Evolutionary conservation across 176 grass and related monocot species (phyloP), one percentile per base, ranked within the genome.

Genomic region (Triticum turgidum): DNA sequence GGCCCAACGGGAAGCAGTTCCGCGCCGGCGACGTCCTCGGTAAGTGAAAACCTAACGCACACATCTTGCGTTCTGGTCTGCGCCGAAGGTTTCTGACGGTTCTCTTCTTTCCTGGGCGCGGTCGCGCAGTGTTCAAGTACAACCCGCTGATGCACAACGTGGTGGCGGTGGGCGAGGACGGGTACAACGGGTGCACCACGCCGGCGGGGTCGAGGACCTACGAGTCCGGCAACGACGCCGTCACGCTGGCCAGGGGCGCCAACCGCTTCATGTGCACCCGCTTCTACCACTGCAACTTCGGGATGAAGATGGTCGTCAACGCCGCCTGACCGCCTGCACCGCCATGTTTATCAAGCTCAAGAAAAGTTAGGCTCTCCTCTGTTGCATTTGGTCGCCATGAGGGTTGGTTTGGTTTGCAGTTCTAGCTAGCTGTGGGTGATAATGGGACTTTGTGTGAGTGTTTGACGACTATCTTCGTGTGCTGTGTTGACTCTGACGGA

Each of bases 1-100:
- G 92, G 92, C 83, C 92, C 80, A 91, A 79, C 82, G 92, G 92
- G 21, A 94, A 91, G 92, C 87, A 88, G 39, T 94, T 94, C 89
- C 78, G 73, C 79, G 89, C 89, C 75, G 84, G 92, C 20, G 92
- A 94, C 80, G 27, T 86, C 54, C 54, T 58, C 54, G 54, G 54
- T 58, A 21, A 52, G 49, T 2, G 8, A 58, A 58, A 58, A 58
- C 54, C 54, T 58, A 58, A 13, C 42, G 5, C 15, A 1, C 54
- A 58, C 18, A 21, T 58, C 54, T 3, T 58, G 54, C 54, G 2
- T 58, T 58, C 47, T 11, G 42, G 11, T 44, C 45, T 49, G 45
- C 45, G 1, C 45, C 4, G 14, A 52, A 52, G 49, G 52, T 58
- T 20, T 58, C 17, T 75, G 44, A 51, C 73, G 24, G 44, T 9